phyloP scores from a whole-genome alignment of 371 early-diverging fungal species.

The Mucor circinelloides region DNA sequence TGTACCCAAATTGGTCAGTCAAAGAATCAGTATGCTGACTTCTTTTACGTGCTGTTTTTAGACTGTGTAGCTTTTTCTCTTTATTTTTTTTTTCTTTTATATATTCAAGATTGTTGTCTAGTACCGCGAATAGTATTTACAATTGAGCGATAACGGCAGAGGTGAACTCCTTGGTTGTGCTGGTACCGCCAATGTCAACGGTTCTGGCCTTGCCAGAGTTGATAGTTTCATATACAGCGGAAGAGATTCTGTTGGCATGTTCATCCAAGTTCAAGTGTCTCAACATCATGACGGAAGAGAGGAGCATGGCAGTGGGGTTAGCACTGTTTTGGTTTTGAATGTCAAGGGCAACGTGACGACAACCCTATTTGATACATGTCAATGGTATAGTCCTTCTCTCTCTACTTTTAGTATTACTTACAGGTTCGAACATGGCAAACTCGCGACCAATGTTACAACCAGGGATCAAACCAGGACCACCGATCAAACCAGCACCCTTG shows the following conservation, averaged over 20 bases:
- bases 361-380: slow-evolving; percentile 51
- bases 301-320: slow-evolving; percentile 91
- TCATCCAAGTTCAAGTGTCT: slow-evolving; percentile 87
- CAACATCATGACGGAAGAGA: slow-evolving; percentile 91
- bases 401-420: slow-evolving; percentile 16
- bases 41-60: background rate
- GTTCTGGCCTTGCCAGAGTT: slow-evolving; percentile 31
- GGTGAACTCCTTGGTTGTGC: slow-evolving; percentile 91
- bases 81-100: background rate
- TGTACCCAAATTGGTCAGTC: too few species aligned
- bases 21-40: too few species aligned
- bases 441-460: slow-evolving; percentile 96
- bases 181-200: slow-evolving; percentile 50
- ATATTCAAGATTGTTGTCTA: background rate
- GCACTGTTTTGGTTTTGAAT: slow-evolving; percentile 91
- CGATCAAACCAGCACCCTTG: slow-evolving; percentile 90
- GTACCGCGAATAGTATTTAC: slow-evolving; percentile 32
- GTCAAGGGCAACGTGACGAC: slow-evolving; percentile 95
- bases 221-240: slow-evolving; percentile 60
- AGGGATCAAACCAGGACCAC: slow-evolving; percentile 94
- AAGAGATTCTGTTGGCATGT: slow-evolving; percentile 83
- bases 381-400: background rate
- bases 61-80: background rate
- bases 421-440: slow-evolving; percentile 95
- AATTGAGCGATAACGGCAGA: slow-evolving; percentile 70